Conservation (phyloP, 768 basidiomycete genomes). For the Calocybe indica region DNA sequence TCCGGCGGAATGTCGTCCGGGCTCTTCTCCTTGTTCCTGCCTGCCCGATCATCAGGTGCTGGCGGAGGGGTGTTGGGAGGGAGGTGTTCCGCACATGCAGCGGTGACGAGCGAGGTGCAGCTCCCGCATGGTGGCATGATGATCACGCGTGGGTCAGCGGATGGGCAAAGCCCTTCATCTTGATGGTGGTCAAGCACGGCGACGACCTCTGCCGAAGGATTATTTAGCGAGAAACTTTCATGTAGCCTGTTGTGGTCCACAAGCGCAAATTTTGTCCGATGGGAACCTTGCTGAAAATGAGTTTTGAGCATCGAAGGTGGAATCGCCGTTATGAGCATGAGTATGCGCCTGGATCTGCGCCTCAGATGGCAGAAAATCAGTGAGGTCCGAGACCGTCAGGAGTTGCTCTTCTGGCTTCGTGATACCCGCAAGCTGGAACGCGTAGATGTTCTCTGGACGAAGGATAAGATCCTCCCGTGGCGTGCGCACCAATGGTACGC, state of each 20-base stretch:
- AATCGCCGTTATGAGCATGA: too few species aligned
- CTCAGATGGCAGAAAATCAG: slow-evolving; percentile 10
- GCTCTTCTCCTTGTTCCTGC: neutral
- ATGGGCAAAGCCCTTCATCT: slow-evolving; percentile 68
- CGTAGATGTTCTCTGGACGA: slow-evolving; percentile 84
- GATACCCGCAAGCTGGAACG: slow-evolving; percentile 56
- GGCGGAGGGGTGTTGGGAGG: slow-evolving; percentile 17
- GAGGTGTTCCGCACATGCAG: slow-evolving; percentile 22
- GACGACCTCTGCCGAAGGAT: slow-evolving; percentile 46
- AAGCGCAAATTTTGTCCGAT: slow-evolving; percentile 59
- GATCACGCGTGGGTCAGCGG: slow-evolving; percentile 64
- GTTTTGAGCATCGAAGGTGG: slow-evolving; percentile 17
- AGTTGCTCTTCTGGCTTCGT: slow-evolving; percentile 45
- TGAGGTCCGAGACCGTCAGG: slow-evolving; percentile 66
- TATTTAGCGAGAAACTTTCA: slow-evolving; percentile 31
- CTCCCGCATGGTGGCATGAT: slow-evolving; percentile 55
- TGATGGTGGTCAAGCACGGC: slow-evolving; percentile 89
- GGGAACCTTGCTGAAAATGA: slow-evolving; percentile 24
- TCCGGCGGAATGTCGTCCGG: slow-evolving; percentile 44
- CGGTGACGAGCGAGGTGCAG: slow-evolving; percentile 46
- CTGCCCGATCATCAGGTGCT: neutral
- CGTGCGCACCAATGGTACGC: slow-evolving; percentile 72
- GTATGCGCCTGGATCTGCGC: too few species aligned
- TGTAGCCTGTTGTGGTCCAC: slow-evolving; percentile 87
- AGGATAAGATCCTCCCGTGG: slow-evolving; percentile 63